These are phyloP conservation scores for Sporothrix humicola DNA, from an alignment of 2,329 filamentous ascomycete species.

Conservation along the genomic window DNA sequence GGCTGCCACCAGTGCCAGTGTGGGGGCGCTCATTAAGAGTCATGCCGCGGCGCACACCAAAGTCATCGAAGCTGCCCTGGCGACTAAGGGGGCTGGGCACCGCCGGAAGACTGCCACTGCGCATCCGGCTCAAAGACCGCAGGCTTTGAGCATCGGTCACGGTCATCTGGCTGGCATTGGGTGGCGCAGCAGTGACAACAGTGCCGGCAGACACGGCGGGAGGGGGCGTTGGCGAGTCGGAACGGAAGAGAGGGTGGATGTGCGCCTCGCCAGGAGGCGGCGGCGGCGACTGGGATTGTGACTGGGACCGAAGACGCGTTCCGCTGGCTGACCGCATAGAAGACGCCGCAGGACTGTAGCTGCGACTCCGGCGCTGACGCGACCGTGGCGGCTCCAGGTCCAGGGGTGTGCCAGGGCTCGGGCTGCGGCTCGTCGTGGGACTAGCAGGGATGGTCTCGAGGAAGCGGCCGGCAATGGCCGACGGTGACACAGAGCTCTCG, in stretches of 20 bases:
- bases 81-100: conserved; percentile 57
- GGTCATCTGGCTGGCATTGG: conserved; percentile 69
- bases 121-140: conserved; percentile 58
- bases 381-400: conserved; percentile 60
- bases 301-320: conserved; percentile 37
- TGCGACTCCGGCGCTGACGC: conserved; percentile 53
- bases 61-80: conserved; percentile 58
- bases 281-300: conserved; percentile 41
- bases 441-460: conserved; percentile 75
- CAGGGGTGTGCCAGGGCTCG: conserved; percentile 65
- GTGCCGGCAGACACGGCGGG: conserved; percentile 68
- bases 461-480: conserved; percentile 50
- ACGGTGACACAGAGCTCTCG: conserved; percentile 53
- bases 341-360: conserved; percentile 53
- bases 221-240: conserved; percentile 71
- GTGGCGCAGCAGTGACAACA: conserved; percentile 68
- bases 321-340: conserved; percentile 40
- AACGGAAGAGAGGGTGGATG: conserved; percentile 79
- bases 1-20: conserved; percentile 21
- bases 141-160: conserved; percentile 56
- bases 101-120: conserved; percentile 60
- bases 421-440: conserved; percentile 67
- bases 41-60: conserved; percentile 40
- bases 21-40: conserved; percentile 26
- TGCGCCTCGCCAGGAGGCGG: conserved; percentile 63